Evolutionary conservation across 129 eudicot genomes (phyloP), one percentile per base, ranked within the genome.

Genomic region (Ambrosia trifida): DNA sequence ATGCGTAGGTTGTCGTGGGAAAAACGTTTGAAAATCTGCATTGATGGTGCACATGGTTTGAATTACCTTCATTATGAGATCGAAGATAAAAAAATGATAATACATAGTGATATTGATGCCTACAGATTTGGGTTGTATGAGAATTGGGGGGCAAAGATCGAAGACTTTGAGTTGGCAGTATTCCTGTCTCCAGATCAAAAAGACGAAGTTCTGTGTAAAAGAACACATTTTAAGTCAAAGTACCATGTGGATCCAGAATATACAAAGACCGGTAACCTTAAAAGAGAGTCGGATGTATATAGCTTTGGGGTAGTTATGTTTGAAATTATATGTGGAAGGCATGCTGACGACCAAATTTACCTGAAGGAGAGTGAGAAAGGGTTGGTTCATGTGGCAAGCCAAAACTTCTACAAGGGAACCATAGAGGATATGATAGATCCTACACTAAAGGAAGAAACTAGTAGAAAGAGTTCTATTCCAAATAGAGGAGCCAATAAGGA

Each of bases 81-180:
- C 24, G 45, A 33, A 3, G 45, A 61, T 45, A 14, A 61, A 31
- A 32, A 35, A 35, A 0, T 1, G 45, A 61, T 61, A 33, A 32
- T 61, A 32, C 44, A 61, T 45, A 41, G 24, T 0, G 10, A 61
- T 61, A 33, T 61, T n/a, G n/a, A n/a, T n/a, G n/a, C n/a, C n/a
- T n/a, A 14, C 32, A 61, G 10, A 14, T 1, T 61, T 61, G 1
- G 14, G 11, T 61, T 61, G 20, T 24, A n/a, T 1, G 46, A 61
- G 44, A 33, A 61, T 4, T 12, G 66, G 66, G 16, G 19, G 24
- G 66, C 65, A 30, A 59, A 59, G 65, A 59, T 59, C 28, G 65
- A n/a, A 14, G 41, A 59, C 41, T 59, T 24, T 14, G 66, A 43
- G 18, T 17, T 32, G 11, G 33, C 44, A 3, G 10, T 12, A 61